Base-by-base conservation (phyloP, 345 rosid genomes). In the thale cress (Arabidopsis thaliana) region DNA sequence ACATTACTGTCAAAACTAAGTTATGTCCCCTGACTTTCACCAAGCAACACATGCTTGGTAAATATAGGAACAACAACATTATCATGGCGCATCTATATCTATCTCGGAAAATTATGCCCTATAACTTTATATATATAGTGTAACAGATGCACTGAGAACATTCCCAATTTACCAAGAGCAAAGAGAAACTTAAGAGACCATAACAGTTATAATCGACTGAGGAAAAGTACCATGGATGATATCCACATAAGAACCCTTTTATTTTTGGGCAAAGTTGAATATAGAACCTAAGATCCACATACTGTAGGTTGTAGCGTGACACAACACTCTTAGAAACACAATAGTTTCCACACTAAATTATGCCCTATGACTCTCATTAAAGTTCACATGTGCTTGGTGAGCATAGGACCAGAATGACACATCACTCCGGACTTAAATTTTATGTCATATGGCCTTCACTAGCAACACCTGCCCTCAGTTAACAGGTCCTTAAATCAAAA, bases 321-420 rank as follows among this genome's bases (percentile, higher is more conserved):
- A 33, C 1, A 42, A 10, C 22, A 65, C n/a, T 34, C 41, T 74
- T 2, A 32, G 6, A 53, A 73, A 42, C 22, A 66, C 2, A 25
- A 1, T 25, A 36, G 10, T 3, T n/a, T 22, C 20, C 5, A 12
- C 8, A 44, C 24, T 50, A 13, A 28, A 11, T 22, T 24, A 45
- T 55, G 42, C 40, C 36, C 63, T 28, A 38, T 10, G 41, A 23
- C 28, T 33, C 34, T 28, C 12, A 25, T 34, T 4, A 42, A 46
- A 7, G 8, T n/a, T 6, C 52, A 77, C 49, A 51, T 42, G 23
- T 23, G 38, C 6, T 64, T 44, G 12, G 60, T 33, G 1, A 34
- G 30, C 7, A n/a, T 41, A 64, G 4, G 42, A 52, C 45, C 32
- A 64, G 16, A 44, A 50, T 55, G 4, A 23, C 53, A 75, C 16